A percentile compares a stretch with the other conserved stretches of the same genome.
Evolutionary conservation across 306 rosid species (phyloP).

Genomic region (Geum urbanum): DNA sequence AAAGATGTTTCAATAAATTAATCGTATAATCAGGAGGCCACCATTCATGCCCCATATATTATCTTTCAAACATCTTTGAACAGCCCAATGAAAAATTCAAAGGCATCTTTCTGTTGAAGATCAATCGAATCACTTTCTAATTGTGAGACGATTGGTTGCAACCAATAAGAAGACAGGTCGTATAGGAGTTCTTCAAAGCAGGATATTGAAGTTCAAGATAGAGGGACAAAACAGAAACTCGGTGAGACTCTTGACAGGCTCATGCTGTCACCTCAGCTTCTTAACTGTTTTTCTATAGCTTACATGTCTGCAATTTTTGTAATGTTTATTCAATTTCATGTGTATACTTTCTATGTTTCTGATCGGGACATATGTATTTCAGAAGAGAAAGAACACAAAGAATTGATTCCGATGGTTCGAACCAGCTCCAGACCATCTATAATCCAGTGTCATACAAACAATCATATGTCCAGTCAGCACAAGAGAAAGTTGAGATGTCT

Average conservation of each 20-base stretch:
- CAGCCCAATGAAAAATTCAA: too few species aligned
- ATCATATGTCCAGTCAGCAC: constrained; percentile 79
- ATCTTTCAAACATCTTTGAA: too few species aligned
- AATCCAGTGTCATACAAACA: constrained; percentile 52
- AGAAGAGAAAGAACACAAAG: constrained; percentile 82
- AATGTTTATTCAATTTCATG: constrained; percentile 6
- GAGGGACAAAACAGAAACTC: constrained; percentile 63
- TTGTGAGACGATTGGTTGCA: too few species aligned
- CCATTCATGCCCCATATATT: too few species aligned
- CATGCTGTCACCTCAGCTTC: background rate
- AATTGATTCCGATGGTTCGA: constrained; percentile 49
- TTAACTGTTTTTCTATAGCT: background rate
- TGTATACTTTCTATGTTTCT: constrained; percentile 8
- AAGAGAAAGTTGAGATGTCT: constrained; percentile 87
- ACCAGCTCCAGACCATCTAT: constrained; percentile 37
- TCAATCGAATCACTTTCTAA: too few species aligned
- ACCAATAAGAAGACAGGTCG: constrained; percentile 45
- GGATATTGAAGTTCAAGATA: constrained; percentile 52
- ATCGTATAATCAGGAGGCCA: too few species aligned
- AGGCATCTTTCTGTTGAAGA: too few species aligned
- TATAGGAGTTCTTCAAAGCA: constrained; percentile 36
- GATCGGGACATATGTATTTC: constrained; percentile 30
- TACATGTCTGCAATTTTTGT: constrained; percentile 10
- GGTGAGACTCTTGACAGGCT: constrained; percentile 45
- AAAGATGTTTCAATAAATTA: too few species aligned